Base-by-base conservation (phyloP, 352 stramenopile species). In the Phytophthora fragariae region DNA sequence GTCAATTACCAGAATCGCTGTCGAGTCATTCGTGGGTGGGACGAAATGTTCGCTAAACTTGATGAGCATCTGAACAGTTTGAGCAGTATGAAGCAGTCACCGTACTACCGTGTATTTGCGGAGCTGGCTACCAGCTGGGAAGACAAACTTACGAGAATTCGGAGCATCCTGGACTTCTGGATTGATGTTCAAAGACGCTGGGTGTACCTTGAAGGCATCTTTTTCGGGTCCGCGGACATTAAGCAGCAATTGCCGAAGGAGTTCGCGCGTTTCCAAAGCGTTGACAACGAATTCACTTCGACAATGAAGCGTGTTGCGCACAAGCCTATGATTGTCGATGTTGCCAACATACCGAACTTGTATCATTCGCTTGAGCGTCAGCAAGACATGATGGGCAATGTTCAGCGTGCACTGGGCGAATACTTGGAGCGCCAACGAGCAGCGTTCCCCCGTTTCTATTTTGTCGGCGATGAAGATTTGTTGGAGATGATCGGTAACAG, bases 401-500 rank as follows among this genome's bases (percentile, higher is more conserved):
- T 99, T 33, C 98, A 99, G 78, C 98, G 98, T 76, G 97, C 98
- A n/a, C 85, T 99, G 9, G 98, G 98, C 65, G 97, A 99, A 70
- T 99, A 99, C 77, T 88, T 99, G 9, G 98, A 99, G 77, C 98
- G 97, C 15, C 98, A 99, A 81, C 91, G 98, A 46, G 93, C 90
- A 57, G 93, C 94, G 49, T 98, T 99, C 67, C 93, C 79, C 76
- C 96, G 98, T n/a, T 99, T 99, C 77, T 99, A 99, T 79, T 99
- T 99, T 70, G 92, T 99, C 11, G 98, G 98, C 54, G 98, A 99
- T 75, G 98, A 99, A 86, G 98, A 99, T 84, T 90, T 99, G 59
- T 90, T 99, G 21, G 98, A 99, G 83, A 99, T 99, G 80, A 99
- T 99, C 59, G 98, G 98, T 31, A 99, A 99, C 79, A 97, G 97